Conservation (phyloP, 345 rosid species). For the Pugionium cornutum region DNA sequence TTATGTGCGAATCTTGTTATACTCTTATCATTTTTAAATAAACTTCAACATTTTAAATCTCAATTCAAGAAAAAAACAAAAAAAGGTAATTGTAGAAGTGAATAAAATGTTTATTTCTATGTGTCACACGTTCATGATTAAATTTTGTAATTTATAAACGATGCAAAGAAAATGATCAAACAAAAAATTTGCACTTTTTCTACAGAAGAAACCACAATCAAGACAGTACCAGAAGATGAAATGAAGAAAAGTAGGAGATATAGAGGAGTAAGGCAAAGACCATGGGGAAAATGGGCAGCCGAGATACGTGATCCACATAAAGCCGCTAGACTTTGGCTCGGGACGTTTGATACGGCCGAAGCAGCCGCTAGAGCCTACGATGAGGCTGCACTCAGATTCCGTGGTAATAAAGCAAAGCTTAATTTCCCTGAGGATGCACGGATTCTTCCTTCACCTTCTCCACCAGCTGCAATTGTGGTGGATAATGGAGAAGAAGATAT, state of each 20-base stretch:
- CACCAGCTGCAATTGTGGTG: constrained; percentile 21
- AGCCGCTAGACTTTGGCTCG: constrained; percentile 86
- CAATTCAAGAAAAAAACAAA: too few species aligned
- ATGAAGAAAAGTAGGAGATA: constrained; percentile 60
- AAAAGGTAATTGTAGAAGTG: too few species aligned
- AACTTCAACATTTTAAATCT: too few species aligned
- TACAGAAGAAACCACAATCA: constrained; percentile 41
- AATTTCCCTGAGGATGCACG: constrained; percentile 77
- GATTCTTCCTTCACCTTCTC: constrained; percentile 22
- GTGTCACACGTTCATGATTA: too few species aligned
- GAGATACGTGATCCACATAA: constrained; percentile 87
- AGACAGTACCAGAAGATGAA: constrained; percentile 37
- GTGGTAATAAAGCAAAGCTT: constrained; percentile 79
- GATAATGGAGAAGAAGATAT: constrained; percentile 15
- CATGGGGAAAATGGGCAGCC: constrained; percentile 42
- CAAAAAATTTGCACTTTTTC: background rate
- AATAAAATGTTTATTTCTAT: too few species aligned
- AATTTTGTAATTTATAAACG: too few species aligned
- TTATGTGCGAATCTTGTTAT: too few species aligned
- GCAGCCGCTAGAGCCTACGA: constrained; percentile 92
- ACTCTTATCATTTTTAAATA: too few species aligned
- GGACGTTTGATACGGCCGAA: constrained; percentile 83
- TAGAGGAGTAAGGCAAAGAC: constrained; percentile 88
- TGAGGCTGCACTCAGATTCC: constrained; percentile 79
- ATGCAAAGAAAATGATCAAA: too few species aligned